Conservation (phyloP, 1,284 basidiomycete species). For the Fomes fomentarius region DNA sequence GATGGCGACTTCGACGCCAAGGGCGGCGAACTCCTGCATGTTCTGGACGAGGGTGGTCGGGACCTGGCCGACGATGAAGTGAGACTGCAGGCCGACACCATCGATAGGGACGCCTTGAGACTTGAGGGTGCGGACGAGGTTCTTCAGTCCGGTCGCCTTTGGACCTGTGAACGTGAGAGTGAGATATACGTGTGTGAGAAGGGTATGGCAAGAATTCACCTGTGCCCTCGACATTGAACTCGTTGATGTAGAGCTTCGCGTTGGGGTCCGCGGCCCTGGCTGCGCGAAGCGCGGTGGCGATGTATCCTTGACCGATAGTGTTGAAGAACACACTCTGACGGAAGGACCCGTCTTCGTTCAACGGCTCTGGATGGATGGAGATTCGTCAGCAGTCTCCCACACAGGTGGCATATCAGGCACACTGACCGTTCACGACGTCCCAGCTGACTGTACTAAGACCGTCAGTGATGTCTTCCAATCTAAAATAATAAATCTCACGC, state of each 20-base stretch:
- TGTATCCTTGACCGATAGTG: constrained; percentile 46
- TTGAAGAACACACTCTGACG: constrained; percentile 50
- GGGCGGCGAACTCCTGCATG: constrained; percentile 47
- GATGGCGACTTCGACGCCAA: constrained; percentile 58
- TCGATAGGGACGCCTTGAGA: constrained; percentile 47
- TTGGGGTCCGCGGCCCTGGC: constrained; percentile 49
- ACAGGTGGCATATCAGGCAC: neutral
- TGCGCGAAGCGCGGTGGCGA: constrained; percentile 46
- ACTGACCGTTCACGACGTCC: constrained; percentile 44
- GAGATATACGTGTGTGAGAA: neutral
- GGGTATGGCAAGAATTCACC: constrained; percentile 4
- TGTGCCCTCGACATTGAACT: constrained; percentile 46
- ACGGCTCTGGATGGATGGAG: constrained; percentile 40
- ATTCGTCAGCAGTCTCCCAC: neutral
- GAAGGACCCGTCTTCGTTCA: constrained; percentile 63
- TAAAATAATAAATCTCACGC: constrained; percentile 10
- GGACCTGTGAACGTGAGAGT: constrained; percentile 29
- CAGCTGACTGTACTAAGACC: constrained; percentile 27
- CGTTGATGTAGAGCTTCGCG: constrained; percentile 51
- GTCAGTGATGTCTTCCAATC: neutral
- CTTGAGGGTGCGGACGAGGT: constrained; percentile 47
- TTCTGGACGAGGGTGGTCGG: constrained; percentile 43
- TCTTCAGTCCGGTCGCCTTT: constrained; percentile 49
- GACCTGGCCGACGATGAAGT: constrained; percentile 53
- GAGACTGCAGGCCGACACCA: constrained; percentile 52